Percentiles rank a stretch among this genome's conserved stretches.
Conservation (phyloP, 345 rosid genomes). For the Eucalyptus marginata region DNA sequence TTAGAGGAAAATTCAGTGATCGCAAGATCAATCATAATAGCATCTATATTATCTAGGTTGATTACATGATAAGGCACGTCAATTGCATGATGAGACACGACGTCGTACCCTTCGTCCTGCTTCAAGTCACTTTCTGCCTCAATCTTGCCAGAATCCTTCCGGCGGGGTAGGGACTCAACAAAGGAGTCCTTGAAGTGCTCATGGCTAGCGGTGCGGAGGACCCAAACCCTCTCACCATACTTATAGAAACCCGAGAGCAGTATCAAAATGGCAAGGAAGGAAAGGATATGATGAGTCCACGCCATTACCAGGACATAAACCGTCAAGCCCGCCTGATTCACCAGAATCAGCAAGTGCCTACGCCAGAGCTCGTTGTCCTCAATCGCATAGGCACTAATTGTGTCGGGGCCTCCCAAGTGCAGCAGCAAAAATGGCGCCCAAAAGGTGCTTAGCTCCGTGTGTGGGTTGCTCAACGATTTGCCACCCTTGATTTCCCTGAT, state of each 20-base stretch:
- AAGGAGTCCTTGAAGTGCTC: not conserved
- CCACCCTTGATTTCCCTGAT: not conserved
- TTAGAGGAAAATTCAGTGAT: rapidly evolving
- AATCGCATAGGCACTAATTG: too few species aligned
- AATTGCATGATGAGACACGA: too few species aligned
- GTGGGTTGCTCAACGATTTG: not conserved
- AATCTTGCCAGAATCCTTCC: not conserved
- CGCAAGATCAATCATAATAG: too few species aligned
- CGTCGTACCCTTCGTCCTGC: rapidly evolving
- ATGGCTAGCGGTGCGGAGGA: not conserved
- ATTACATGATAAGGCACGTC: too few species aligned
- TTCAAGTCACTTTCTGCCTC: rapidly evolving
- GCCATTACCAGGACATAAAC: too few species aligned
- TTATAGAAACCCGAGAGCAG: constrained; percentile 1
- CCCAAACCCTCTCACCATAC: constrained; percentile 1
- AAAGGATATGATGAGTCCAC: not conserved
- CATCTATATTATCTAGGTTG: too few species aligned
- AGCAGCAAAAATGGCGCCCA: too few species aligned
- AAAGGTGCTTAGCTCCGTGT: not conserved
- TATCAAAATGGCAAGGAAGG: not conserved
- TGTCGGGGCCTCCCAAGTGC: too few species aligned
- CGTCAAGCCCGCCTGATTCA: not conserved
- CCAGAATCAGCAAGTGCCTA: rapidly evolving
- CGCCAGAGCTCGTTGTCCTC: too few species aligned
- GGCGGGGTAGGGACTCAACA: rapidly evolving